A percentile compares a stretch with the other conserved stretches of the same genome.
These are phyloP conservation scores for Cerioporus squamosus DNA, from an alignment of 1,284 basidiomycete species.

Conservation along the genomic window DNA sequence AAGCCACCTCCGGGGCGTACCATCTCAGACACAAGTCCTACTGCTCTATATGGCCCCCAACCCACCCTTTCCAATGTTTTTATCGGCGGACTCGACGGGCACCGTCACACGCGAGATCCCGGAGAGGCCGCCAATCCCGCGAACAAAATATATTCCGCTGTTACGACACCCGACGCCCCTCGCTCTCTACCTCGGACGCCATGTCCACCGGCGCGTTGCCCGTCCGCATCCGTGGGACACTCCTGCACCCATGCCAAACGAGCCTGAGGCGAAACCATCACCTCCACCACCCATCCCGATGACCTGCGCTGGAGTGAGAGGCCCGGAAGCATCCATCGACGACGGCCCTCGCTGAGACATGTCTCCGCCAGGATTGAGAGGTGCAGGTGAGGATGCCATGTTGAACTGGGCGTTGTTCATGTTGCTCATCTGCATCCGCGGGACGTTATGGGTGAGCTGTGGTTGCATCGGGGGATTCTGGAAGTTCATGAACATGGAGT, in stretches of 20 bases:
- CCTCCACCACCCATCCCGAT: conserved; percentile 50
- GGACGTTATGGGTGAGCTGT: conserved; percentile 34
- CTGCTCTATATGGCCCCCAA: no score
- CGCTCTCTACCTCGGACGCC: no score
- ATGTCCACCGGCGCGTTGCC: no score
- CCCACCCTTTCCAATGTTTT: no score
- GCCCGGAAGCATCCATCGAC: conserved; percentile 33
- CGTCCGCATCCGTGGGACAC: no score
- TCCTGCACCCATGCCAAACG: conserved; percentile 40
- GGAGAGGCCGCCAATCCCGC: no score
- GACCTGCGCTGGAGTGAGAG: conserved; percentile 65
- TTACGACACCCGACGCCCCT: no score
- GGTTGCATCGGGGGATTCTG: conserved; percentile 45
- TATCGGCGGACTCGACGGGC: no score
- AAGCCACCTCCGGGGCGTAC: no score
- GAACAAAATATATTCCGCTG: no score
- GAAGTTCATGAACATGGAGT: conserved; percentile 48
- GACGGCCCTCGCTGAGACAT: conserved; percentile 36
- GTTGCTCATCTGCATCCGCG: conserved; percentile 42
- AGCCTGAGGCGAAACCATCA: conserved; percentile 33
- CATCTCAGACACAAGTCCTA: no score
- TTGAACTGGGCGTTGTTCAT: conserved; percentile 39
- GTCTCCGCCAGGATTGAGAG: conserved; percentile 48
- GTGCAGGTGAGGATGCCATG: conserved; percentile 47
- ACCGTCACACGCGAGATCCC: no score